Conservation (phyloP, 352 stramenopile species). For the Phytophthora citrophthora region DNA sequence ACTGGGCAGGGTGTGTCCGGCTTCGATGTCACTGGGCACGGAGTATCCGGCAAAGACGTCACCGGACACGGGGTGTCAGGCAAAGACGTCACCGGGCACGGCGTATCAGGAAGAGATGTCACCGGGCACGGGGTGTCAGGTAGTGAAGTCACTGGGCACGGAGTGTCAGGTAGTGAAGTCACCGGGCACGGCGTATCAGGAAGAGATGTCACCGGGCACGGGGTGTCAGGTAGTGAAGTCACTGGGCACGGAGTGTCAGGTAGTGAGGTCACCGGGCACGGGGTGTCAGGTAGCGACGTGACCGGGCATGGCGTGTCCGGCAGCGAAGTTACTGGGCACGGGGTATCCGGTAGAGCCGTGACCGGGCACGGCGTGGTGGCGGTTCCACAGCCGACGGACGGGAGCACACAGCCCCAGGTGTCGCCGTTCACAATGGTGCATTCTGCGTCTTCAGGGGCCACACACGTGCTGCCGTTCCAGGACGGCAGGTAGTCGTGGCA, state of each 20-base stretch:
- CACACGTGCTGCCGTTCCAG: conserved; percentile 46
- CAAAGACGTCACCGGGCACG: neutral
- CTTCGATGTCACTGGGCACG: neutral
- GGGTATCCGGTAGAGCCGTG: conserved; percentile 15
- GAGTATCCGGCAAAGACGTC: conserved; percentile 1
- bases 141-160: conserved; percentile 8
- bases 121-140: conserved; percentile 24
- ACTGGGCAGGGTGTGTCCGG: neutral
- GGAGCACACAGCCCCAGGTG: conserved; percentile 45
- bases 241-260: conserved; percentile 22
- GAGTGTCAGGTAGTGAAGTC: conserved; percentile 7
- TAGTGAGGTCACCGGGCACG: conserved; percentile 9
- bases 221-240: conserved; percentile 9
- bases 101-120: conserved; percentile 19
- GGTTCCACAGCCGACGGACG: conserved; percentile 32
- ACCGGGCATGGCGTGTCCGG: conserved; percentile 22
- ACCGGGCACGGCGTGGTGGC: conserved; percentile 24
- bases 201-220: conserved; percentile 16
- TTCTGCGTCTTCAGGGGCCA: conserved; percentile 44
- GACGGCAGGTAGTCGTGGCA: conserved; percentile 50
- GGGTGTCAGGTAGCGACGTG: conserved; percentile 15
- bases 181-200: conserved; percentile 17
- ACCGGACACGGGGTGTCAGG: conserved; percentile 2
- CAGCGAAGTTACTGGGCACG: conserved; percentile 16
- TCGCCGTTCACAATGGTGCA: conserved; percentile 46